Percentiles rank a stretch among this genome's conserved stretches.
These are phyloP conservation scores for Fraxinus albicans DNA, from an alignment of 305 asterid genomes.

Conservation along the genomic window DNA sequence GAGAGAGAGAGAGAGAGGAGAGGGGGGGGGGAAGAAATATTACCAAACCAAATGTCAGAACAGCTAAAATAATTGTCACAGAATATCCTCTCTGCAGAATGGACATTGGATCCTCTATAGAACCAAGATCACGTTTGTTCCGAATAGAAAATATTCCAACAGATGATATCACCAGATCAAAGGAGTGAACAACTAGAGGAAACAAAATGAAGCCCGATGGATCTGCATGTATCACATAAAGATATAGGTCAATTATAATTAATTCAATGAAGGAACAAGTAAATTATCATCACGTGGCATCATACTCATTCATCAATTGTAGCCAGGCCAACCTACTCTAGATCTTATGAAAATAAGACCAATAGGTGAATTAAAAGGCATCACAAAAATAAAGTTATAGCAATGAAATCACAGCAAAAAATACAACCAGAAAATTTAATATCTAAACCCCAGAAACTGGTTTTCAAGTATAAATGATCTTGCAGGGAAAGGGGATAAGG, in stretches of 20 bases:
- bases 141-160: constrained; percentile 89
- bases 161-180: constrained; percentile 91
- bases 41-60: constrained; percentile 96
- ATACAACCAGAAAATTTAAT: constrained; percentile 7
- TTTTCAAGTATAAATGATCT: not conserved
- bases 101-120: constrained; percentile 88
- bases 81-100: constrained; percentile 97
- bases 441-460: not conserved
- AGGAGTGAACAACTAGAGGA: constrained; percentile 98
- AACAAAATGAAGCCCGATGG: constrained; percentile 96
- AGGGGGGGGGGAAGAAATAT: constrained; percentile 20
- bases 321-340: constrained; percentile 1
- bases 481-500: not conserved
- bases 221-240: constrained; percentile 58
- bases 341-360: constrained; percentile 12
- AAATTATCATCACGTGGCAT: constrained; percentile 8
- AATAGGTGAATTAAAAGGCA: constrained; percentile 1
- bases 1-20: too few species aligned
- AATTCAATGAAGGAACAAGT: constrained; percentile 5
- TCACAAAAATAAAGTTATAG: not conserved
- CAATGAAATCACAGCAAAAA: not conserved
- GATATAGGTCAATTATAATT: constrained; percentile 10
- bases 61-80: constrained; percentile 79
- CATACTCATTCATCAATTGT: not conserved
- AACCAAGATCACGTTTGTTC: constrained; percentile 70